Evolutionary conservation across 495 filamentous ascomycete species (phyloP).

Genomic region (Aspergillus olivimuriae): DNA sequence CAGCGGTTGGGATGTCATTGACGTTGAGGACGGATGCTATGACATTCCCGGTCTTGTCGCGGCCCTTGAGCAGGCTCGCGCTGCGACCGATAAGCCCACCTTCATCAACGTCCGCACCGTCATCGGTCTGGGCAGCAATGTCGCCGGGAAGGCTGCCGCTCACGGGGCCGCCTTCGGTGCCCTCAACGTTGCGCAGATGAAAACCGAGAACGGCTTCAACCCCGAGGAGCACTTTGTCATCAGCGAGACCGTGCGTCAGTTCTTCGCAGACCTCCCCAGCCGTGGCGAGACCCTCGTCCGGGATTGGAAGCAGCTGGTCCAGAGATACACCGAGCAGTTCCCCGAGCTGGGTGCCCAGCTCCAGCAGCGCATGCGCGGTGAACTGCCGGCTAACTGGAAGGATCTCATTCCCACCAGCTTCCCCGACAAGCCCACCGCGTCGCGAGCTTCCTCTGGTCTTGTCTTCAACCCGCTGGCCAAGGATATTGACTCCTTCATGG

Average conservation of each 20-base stretch:
- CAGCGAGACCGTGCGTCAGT: constrained; percentile 37
- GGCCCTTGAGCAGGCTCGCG: constrained; percentile 40
- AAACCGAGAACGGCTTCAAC: constrained; percentile 40
- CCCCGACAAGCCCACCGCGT: constrained; percentile 42
- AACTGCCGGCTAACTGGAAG: constrained; percentile 38
- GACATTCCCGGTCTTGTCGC: constrained; percentile 46
- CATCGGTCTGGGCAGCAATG: constrained; percentile 48
- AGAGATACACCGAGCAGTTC: constrained; percentile 31
- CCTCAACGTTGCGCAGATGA: constrained; percentile 41
- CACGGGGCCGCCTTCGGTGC: constrained; percentile 47
- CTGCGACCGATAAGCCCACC: constrained; percentile 42
- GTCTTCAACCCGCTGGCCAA: constrained; percentile 46
- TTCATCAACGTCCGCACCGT: constrained; percentile 56
- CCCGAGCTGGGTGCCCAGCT: constrained; percentile 45
- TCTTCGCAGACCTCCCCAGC: constrained; percentile 38
- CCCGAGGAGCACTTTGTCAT: constrained; percentile 42
- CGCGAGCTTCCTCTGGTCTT: constrained; percentile 42
- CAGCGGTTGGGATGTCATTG: constrained; percentile 51
- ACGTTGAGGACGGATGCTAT: constrained; percentile 47
- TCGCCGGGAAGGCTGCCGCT: constrained; percentile 41
- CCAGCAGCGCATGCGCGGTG: constrained; percentile 37
- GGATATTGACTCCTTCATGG: constrained; percentile 45
- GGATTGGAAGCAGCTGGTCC: constrained; percentile 41
- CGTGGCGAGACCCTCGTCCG: constrained; percentile 34
- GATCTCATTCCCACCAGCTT: constrained; percentile 38